Evolutionary conservation across 257 asterid genomes (phyloP).

Genomic region (Scutellaria galericulata): DNA sequence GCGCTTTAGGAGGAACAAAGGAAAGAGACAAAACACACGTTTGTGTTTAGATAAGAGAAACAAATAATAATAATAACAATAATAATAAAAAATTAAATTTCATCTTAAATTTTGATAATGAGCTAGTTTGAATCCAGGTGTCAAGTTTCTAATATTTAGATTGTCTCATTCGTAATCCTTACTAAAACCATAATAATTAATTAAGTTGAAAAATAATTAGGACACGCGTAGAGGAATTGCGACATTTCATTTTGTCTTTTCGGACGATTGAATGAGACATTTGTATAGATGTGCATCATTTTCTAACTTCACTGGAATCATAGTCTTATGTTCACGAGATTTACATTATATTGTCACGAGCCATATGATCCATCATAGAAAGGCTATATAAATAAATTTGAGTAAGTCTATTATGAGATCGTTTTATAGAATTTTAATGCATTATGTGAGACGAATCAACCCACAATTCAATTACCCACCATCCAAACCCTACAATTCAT

Average conservation of each 20-base stretch:
- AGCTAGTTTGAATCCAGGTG: slow-evolving; percentile 9
- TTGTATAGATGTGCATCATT: slow-evolving; percentile 17
- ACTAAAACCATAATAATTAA: neutral
- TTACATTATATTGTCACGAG: neutral
- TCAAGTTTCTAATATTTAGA: neutral
- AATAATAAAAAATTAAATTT: neutral
- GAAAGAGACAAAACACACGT: no score
- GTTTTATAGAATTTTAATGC: no score
- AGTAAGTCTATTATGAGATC: no score
- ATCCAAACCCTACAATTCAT: no score
- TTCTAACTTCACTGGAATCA: slow-evolving; percentile 10
- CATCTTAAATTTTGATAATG: neutral
- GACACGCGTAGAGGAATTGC: slow-evolving; percentile 18
- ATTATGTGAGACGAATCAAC: no score
- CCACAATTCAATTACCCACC: no score
- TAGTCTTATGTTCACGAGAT: neutral
- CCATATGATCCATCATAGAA: neutral
- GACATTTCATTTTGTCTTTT: neutral
- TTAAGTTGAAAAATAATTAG: neutral
- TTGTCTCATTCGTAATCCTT: slow-evolving; percentile 10
- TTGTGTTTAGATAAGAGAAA: no score
- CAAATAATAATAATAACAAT: no score
- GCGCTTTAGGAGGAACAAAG: no score
- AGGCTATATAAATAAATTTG: no score
- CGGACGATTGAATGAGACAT: slow-evolving; percentile 15